These are phyloP conservation scores for Brettanomyces sp. DNA, from an alignment of 805 yeast genomes.

Conservation along the genomic window DNA sequence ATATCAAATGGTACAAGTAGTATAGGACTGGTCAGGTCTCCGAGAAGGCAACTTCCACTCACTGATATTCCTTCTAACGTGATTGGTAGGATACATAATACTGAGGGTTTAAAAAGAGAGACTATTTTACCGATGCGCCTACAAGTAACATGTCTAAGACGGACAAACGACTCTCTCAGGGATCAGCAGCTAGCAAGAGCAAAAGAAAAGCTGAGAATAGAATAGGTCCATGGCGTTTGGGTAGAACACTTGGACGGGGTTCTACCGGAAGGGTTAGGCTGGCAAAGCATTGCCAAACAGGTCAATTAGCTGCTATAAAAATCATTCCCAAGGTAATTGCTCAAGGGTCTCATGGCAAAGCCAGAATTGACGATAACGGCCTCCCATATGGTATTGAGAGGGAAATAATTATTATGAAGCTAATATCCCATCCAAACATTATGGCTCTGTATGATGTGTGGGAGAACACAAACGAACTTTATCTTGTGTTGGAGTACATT, in stretches of 20 bases:
- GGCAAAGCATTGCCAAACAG: conserved; percentile 60
- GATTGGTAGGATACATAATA: too few relatives aligned
- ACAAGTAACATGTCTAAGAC: too few relatives aligned
- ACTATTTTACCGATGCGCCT: too few relatives aligned
- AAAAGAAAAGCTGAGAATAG: conserved; percentile 28
- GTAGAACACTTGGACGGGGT: conserved; percentile 72
- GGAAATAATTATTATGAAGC: conserved; percentile 94
- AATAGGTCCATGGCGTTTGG: conserved; percentile 79
- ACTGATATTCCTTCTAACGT: too few relatives aligned
- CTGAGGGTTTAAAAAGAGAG: too few relatives aligned
- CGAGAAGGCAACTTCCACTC: too few relatives aligned
- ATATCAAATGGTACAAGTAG: too few relatives aligned
- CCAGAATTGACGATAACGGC: conserved; percentile 31
- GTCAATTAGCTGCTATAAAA: conserved; percentile 75
- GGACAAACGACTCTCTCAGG: conserved; percentile 24
- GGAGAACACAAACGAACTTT: conserved; percentile 90
- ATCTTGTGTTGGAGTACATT: conserved; percentile 69
- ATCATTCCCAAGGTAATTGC: conserved; percentile 42
- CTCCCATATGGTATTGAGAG: conserved; percentile 94
- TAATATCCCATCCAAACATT: conserved; percentile 87
- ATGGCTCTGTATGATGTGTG: conserved; percentile 93
- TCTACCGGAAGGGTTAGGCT: conserved; percentile 74
- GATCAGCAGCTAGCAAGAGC: conserved; percentile 29
- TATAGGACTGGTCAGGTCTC: too few relatives aligned
- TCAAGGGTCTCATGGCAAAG: conserved; percentile 16